Conservation (phyloP, 495 filamentous ascomycete genomes). For the Aspergillus incahuasiensis region DNA sequence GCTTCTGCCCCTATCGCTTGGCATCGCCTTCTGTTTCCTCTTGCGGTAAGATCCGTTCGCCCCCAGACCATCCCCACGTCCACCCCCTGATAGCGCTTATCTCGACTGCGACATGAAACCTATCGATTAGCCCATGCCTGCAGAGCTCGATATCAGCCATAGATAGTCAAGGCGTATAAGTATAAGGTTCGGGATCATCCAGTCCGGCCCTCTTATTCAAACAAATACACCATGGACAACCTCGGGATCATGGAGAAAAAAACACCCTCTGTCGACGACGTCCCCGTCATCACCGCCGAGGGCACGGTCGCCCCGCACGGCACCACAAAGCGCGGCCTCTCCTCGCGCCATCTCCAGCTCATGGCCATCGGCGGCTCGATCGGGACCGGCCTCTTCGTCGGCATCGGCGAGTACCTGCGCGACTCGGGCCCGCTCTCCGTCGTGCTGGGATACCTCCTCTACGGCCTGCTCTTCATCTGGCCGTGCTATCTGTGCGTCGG, state of each 20-base stretch:
- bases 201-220: background rate
- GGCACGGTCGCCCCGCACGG: conserved; percentile 20
- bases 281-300: conserved; percentile 17
- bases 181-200: background rate
- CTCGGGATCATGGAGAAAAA: conserved; percentile 27
- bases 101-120: background rate
- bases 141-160: too few relatives aligned
- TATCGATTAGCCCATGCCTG: too few relatives aligned
- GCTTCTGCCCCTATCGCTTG: conserved; percentile 25
- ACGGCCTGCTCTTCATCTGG: conserved; percentile 30
- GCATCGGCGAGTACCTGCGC: conserved; percentile 63
- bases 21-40: conserved; percentile 32
- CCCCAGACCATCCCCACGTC: background rate
- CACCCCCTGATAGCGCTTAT: background rate
- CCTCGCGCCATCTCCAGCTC: conserved; percentile 61
- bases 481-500: conserved; percentile 36
- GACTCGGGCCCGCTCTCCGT: conserved; percentile 62
- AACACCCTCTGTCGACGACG: conserved; percentile 8
- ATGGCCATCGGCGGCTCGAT: conserved; percentile 73
- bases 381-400: conserved; percentile 72
- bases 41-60: conserved; percentile 14
- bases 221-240: background rate
- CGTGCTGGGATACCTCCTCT: conserved; percentile 58
- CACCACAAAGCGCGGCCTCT: conserved; percentile 53
- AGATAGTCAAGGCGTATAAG: too few relatives aligned